A percentile compares a stretch with the other conserved stretches of the same genome.
Evolutionary conservation across 805 yeast genomes (phyloP).

Genomic region (Phaffomyces opuntiae): DNA sequence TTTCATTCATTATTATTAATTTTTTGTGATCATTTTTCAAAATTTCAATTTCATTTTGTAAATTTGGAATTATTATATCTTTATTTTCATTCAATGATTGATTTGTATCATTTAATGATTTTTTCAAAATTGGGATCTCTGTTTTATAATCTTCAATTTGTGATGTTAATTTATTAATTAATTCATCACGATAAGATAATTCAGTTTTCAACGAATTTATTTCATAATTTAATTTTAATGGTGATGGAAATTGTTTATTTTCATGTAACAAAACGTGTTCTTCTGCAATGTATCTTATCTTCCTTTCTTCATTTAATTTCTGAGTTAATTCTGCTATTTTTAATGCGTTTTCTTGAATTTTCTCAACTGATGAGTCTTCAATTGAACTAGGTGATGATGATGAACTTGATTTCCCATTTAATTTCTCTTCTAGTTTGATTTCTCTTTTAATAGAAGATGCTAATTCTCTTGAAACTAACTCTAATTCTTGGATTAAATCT

Average conservation of each 20-base stretch:
- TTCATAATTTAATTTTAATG: conserved; percentile 49
- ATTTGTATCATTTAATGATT: conserved; percentile 33
- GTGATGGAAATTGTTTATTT: conserved; percentile 44
- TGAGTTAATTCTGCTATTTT: conserved; percentile 48
- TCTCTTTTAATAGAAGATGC: conserved; percentile 70
- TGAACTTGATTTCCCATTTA: conserved; percentile 14
- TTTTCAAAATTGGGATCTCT: conserved; percentile 31
- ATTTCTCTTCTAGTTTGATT: conserved; percentile 44
- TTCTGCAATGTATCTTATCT: conserved; percentile 61
- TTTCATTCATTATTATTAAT: conserved; percentile 18
- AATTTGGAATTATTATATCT: conserved; percentile 36
- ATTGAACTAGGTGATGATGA: conserved; percentile 3
- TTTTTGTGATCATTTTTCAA: conserved; percentile 22
- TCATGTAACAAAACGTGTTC: conserved; percentile 57
- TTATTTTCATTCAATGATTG: conserved; percentile 37
- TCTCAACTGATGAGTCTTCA: not conserved
- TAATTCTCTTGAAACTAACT: conserved; percentile 61
- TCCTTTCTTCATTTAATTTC: conserved; percentile 55
- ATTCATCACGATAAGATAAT: conserved; percentile 41
- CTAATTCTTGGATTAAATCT: conserved; percentile 54
- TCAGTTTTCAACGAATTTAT: conserved; percentile 45
- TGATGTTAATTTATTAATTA: conserved; percentile 38
- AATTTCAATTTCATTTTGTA: conserved; percentile 35
- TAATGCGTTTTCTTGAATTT: conserved; percentile 30
- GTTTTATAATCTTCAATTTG: conserved; percentile 33